Base-by-base conservation (phyloP, 148 eudicot species). In the Nepenthes mirabilis region DNA sequence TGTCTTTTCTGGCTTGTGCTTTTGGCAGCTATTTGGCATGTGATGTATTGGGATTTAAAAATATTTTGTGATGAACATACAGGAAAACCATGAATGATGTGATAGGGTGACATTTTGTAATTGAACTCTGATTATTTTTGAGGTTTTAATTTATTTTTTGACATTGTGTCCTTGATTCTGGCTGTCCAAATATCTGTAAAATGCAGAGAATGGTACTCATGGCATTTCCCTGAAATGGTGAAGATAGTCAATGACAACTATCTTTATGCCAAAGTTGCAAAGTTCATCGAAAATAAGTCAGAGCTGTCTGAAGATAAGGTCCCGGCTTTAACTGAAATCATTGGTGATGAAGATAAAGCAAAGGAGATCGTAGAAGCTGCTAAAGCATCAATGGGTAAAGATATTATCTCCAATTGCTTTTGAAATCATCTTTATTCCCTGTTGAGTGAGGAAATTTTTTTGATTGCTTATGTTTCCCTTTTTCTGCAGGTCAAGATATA, bases 321-420 rank as follows among this genome's bases (percentile, higher is more conserved):
- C 40, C 64, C 96, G 2, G 89, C 70, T n/a, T 71, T 93, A 43
- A 85, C 79, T 34, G 98, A 93, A 56, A 62, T 85, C 52, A 72
- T 93, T 62, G 94, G 94, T 52, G 98, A 93, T 69, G 98, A 93
- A 74, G 99, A 93, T 63, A 89, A 89, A 79, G 99, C 99, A 45
- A 93, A 84, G 76, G 97, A 89, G 79, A 81, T 93, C 34, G 63
- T 93, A 40, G 99, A 93, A 73, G 99, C 99, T 67, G 83, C 96
- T 34, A 93, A 93, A 69, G 95, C 99, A 63, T 89, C 99, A 14
- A 93, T 93, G 99, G 99, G 97, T 86, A 86, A 8, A 48, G 13
- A 43, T 37, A 43, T 48, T 11, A 33, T 7, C 5, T 32, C 1
- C 11, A 3, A 49, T 45, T 49, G 52, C 12, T 12, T 49, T 6